Percentiles rank a stretch among this genome's conserved stretches.
Evolutionary conservation across 352 stramenopile genomes (phyloP).

Genomic region (Phytophthora pini): DNA sequence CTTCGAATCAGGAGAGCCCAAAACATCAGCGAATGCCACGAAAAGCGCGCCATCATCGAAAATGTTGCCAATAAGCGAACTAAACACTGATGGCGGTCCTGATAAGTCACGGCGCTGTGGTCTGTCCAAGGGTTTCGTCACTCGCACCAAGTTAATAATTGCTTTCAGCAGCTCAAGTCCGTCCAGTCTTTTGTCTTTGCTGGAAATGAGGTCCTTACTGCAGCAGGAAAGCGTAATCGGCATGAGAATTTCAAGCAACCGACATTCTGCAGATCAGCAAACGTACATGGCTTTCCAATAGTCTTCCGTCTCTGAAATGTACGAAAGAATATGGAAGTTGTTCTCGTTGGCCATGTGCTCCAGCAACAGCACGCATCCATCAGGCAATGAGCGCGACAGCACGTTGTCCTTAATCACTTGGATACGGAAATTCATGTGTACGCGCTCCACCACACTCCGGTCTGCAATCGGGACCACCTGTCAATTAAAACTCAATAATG

Average conservation of each 20-base stretch:
- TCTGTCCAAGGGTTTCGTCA: conserved; percentile 73
- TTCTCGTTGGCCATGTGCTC: conserved; percentile 88
- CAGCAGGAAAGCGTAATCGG: not conserved
- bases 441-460: conserved; percentile 56
- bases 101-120: conserved; percentile 63
- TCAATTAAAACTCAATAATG: conserved; percentile 3
- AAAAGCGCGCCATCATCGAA: conserved; percentile 74
- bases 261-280: not conserved
- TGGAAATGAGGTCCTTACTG: conserved; percentile 60
- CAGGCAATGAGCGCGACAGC: conserved; percentile 74
- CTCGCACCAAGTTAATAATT: conserved; percentile 68
- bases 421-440: conserved; percentile 89
- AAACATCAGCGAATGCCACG: conserved; percentile 54
- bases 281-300: conserved; percentile 78
- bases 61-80: conserved; percentile 66
- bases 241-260: conserved; percentile 11
- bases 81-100: conserved; percentile 61
- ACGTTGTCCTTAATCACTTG: conserved; percentile 91
- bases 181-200: conserved; percentile 45
- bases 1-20: conserved; percentile 57
- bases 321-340: conserved; percentile 86
- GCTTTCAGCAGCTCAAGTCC: conserved; percentile 76
- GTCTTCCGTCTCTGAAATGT: conserved; percentile 73
- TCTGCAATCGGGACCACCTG: conserved; percentile 82
- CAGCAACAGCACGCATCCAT: conserved; percentile 79